These are phyloP conservation scores for Scheffersomyces amazonensis DNA, from an alignment of 805 yeast species.

Conservation along the genomic window DNA sequence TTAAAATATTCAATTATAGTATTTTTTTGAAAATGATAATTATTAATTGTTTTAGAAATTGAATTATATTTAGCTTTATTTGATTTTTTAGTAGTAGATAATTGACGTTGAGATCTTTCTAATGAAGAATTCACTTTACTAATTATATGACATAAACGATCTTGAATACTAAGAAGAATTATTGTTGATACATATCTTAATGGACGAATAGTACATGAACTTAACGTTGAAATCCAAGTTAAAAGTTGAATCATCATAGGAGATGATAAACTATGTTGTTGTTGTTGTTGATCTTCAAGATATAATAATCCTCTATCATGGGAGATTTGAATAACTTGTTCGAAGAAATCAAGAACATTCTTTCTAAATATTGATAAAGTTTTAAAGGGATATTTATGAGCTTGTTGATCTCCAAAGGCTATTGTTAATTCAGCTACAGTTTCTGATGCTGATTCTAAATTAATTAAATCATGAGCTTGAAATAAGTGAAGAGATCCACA, in stretches of 20 bases:
- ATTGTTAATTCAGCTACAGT: conserved; percentile 73
- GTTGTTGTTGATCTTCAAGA: conserved; percentile 19
- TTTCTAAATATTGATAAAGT: conserved; percentile 48
- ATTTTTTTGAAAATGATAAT: conserved; percentile 42
- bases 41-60: conserved; percentile 39
- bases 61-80: conserved; percentile 45
- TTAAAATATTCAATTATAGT: conserved; percentile 54
- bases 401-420: conserved; percentile 54
- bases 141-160: conserved; percentile 53
- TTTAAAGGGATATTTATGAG: conserved; percentile 68
- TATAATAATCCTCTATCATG: conserved; percentile 64
- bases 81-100: conserved; percentile 20
- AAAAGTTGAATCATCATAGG: conserved; percentile 53
- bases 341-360: conserved; percentile 56
- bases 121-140: conserved; percentile 31
- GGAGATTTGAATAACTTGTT: conserved; percentile 46
- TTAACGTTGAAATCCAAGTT: conserved; percentile 74
- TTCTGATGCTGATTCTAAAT: conserved; percentile 65
- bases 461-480: conserved; percentile 72
- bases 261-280: conserved; percentile 27
- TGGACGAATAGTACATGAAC: conserved; percentile 68
- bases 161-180: conserved; percentile 57
- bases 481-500: conserved; percentile 70
- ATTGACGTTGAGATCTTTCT: conserved; percentile 45
- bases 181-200: conserved; percentile 67